Evolutionary conservation across 805 yeast species (phyloP), one percentile per base, ranked within the genome.

Genomic region (Komagataella pseudopastoris): DNA sequence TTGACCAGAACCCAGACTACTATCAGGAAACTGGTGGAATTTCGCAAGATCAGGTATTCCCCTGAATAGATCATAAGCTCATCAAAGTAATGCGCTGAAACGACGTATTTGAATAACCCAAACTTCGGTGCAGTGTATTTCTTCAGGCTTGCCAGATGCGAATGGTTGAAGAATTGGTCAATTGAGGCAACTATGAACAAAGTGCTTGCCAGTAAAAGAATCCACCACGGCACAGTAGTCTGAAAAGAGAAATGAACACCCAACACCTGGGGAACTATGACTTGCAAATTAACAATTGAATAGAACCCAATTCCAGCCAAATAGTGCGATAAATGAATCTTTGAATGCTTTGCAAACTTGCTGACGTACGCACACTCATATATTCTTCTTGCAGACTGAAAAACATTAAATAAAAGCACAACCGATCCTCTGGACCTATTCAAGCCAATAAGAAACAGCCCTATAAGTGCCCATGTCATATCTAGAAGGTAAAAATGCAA

Each of bases 81-180:
- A 61, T 83, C 83, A 17, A 80, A 66, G 57, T 85, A 85, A 62
- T 85, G 95, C 0, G 91, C 84, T 56, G 83, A 77, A 16, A 79
- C 68, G 1, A 76, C 69, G n/a, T 61, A 62, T 46, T 63, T 62
- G 60, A 83, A 83, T 48, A 78, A 55, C 1, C 81, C 72, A 43
- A 65, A 61, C 2, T 58, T 61, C 2, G 95, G 93, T 23, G 72
- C 58, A 1, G 78, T 70, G 61, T 83, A 83, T 60, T 83, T 83
- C 18, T 62, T 64, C 47, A 83, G 60, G 3, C 56, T 49, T 0
- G 85, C 68, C 45, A 83, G 63, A 51, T 76, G 70, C 5, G 39
- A 49, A 59, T 83, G 90, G 59, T 77, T 76, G 30, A 56, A 59
- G 52, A 58, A 64, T 61, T 83, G 90, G 55, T 71, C 76, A 10